Evolutionary conservation across 352 stramenopile genomes (phyloP).

Genomic region (Globisporangium spiculum): DNA sequence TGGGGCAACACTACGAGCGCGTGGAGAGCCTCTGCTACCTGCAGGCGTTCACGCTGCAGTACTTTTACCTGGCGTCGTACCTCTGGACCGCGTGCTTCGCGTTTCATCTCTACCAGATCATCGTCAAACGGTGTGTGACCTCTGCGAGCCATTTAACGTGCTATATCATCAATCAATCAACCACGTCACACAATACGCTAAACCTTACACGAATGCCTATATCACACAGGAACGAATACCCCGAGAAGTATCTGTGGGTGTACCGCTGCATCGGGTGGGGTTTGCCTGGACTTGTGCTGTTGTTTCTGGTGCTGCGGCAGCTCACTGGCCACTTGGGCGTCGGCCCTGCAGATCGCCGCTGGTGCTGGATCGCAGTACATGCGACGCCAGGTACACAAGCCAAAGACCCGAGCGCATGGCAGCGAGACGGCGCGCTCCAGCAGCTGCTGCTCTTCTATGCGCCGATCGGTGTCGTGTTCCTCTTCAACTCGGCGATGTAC

Average conservation of each 20-base stretch:
- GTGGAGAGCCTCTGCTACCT: conserved; percentile 59
- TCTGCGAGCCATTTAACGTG: neutral
- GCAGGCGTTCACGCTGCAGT: conserved; percentile 70
- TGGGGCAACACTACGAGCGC: conserved; percentile 36
- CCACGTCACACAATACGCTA: neutral
- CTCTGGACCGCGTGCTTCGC: conserved; percentile 84
- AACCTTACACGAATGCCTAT: neutral
- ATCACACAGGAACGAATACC: conserved; percentile 59
- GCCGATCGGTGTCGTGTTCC: conserved; percentile 56
- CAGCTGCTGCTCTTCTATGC: conserved; percentile 70
- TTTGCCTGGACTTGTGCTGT: conserved; percentile 45
- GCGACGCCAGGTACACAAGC: conserved; percentile 15
- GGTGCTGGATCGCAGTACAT: conserved; percentile 76
- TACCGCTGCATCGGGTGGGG: conserved; percentile 73
- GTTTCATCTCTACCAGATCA: conserved; percentile 87
- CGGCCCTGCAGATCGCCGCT: conserved; percentile 59
- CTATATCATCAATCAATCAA: neutral
- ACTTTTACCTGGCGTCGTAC: conserved; percentile 81
- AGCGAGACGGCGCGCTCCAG: conserved; percentile 43
- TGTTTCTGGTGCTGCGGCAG: conserved; percentile 61
- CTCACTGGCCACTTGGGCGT: conserved; percentile 70
- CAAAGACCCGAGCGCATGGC: conserved; percentile 35
- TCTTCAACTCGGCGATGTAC: conserved; percentile 68
- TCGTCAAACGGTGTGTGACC: conserved; percentile 52
- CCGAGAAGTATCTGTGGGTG: conserved; percentile 53